Evolutionary conservation across 176 grass and related monocot genomes (phyloP).

Genomic region (Carex cristatella): DNA sequence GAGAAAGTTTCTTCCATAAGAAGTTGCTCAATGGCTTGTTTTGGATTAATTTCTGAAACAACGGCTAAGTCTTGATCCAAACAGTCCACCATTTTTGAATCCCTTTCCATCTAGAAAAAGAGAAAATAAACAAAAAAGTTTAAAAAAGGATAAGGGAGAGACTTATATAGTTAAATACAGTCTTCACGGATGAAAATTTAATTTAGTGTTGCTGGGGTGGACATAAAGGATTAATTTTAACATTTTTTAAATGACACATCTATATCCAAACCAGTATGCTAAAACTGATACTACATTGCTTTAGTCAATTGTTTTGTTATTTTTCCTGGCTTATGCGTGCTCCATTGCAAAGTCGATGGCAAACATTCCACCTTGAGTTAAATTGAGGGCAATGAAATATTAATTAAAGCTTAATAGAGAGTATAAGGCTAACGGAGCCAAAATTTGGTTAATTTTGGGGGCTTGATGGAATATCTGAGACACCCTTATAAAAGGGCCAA

Average conservation of each 20-base stretch:
- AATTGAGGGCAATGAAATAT: background rate
- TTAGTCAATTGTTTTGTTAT: background rate
- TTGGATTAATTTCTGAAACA: conserved; percentile 67
- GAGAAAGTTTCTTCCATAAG: conserved; percentile 80
- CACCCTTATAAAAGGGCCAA: background rate
- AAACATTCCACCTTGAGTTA: background rate
- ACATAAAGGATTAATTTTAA: background rate
- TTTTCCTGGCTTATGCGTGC: background rate
- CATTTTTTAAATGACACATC: background rate
- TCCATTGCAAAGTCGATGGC: background rate
- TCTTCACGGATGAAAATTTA: background rate
- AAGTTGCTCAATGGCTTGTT: conserved; percentile 69
- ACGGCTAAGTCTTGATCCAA: conserved; percentile 46
- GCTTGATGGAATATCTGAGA: background rate
- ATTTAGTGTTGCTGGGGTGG: background rate
- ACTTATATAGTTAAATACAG: background rate
- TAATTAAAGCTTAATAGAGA: background rate
- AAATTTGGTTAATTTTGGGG: background rate
- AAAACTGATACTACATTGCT: background rate
- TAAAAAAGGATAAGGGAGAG: background rate
- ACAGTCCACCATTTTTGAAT: conserved; percentile 36
- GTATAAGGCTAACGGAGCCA: background rate
- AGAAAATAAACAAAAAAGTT: background rate
- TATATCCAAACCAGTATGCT: background rate
- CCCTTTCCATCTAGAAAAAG: conserved; percentile 29